These are phyloP conservation scores for Mrakia gelida DNA, from an alignment of 768 basidiomycete species.

Conservation along the genomic window DNA sequence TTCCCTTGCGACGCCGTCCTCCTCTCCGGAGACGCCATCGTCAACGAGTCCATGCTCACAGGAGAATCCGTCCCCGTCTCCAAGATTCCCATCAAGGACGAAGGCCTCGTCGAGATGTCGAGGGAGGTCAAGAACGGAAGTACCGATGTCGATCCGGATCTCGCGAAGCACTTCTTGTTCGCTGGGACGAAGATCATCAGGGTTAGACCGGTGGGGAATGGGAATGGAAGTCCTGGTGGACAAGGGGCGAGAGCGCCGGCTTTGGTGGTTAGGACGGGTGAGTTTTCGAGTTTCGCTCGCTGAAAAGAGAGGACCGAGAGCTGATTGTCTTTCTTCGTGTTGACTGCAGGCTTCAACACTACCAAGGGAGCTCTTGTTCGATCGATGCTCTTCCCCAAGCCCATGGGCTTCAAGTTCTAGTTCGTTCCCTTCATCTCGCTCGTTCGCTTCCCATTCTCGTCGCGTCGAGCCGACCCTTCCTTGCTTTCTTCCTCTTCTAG, in stretches of 20 bases:
- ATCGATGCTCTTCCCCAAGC: slow-evolving; percentile 98
- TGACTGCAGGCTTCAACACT: slow-evolving; percentile 69
- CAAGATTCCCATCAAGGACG: slow-evolving; percentile 78
- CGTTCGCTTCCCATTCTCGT: slow-evolving; percentile 57
- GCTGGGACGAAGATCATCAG: slow-evolving; percentile 87
- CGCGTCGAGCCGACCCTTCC: background rate
- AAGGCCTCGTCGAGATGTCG: slow-evolving; percentile 66
- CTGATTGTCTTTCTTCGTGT: background rate
- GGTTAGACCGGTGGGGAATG: slow-evolving; percentile 61
- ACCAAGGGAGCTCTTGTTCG: slow-evolving; percentile 93
- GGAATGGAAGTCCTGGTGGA: slow-evolving; percentile 45
- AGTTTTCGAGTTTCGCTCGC: slow-evolving; percentile 27
- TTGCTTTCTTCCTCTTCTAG: slow-evolving; percentile 20
- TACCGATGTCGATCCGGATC: slow-evolving; percentile 51
- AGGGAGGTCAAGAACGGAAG: slow-evolving; percentile 39
- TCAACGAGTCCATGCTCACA: slow-evolving; percentile 97
- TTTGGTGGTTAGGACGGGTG: slow-evolving; percentile 80
- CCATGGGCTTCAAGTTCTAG: slow-evolving; percentile 98
- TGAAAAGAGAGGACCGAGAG: too few species aligned
- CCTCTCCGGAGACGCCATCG: slow-evolving; percentile 91
- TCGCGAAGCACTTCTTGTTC: slow-evolving; percentile 78
- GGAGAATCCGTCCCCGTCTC: slow-evolving; percentile 97
- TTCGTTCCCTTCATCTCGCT: slow-evolving; percentile 42
- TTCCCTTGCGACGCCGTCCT: slow-evolving; percentile 89
- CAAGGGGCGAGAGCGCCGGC: slow-evolving; percentile 62